Evolutionary conservation across 768 basidiomycete species (phyloP).

Genomic region (Dacryopinax spathularia): DNA sequence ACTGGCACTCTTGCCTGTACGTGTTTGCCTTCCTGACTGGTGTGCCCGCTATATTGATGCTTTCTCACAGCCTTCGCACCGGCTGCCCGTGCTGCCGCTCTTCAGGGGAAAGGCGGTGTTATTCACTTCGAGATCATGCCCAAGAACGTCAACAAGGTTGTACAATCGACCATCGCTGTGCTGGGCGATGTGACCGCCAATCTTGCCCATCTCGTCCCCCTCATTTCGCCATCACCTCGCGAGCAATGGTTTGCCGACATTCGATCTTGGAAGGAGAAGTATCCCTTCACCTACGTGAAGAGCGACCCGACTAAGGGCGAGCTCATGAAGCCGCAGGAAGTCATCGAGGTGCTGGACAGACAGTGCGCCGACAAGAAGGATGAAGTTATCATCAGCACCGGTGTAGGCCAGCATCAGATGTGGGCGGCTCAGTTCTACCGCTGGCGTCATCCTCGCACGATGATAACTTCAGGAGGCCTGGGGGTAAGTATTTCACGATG

Average conservation of each 20-base stretch:
- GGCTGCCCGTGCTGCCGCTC: constrained; percentile 71
- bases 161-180: constrained; percentile 85
- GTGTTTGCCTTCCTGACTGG: background rate
- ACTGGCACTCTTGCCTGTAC: constrained; percentile 67
- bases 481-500: constrained; percentile 46
- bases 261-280: constrained; percentile 67
- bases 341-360: constrained; percentile 78
- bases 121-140: constrained; percentile 98
- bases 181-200: constrained; percentile 85
- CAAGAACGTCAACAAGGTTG: constrained; percentile 98
- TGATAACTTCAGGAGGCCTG: constrained; percentile 90
- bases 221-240: constrained; percentile 51
- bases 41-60: background rate
- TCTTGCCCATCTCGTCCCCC: constrained; percentile 64
- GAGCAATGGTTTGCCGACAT: constrained; percentile 74
- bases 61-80: constrained; percentile 59
- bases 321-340: constrained; percentile 90
- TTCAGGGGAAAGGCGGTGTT: constrained; percentile 80
- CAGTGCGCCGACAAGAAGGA: constrained; percentile 72
- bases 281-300: constrained; percentile 78
- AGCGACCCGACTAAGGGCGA: constrained; percentile 38
- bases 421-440: constrained; percentile 93
- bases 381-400: constrained; percentile 76
- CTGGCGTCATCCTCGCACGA: constrained; percentile 72
- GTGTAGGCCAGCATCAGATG: constrained; percentile 99